Base-by-base conservation (phyloP, 2,329 filamentous ascomycete genomes). In the Leptodontidium sp. region DNA sequence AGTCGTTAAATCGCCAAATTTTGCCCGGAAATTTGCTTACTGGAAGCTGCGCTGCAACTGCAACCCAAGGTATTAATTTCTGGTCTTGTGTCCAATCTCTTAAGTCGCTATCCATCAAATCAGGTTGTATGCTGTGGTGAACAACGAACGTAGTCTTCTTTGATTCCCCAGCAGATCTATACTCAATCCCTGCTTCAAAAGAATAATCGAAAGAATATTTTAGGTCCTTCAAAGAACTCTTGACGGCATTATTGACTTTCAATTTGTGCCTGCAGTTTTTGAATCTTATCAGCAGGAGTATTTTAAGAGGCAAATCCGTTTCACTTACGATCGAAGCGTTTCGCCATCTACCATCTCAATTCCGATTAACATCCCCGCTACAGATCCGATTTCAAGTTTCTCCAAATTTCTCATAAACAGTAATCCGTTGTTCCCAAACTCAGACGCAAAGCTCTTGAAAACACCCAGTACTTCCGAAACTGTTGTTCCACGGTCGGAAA, bases 361-460 rank as follows among this genome's bases (percentile, higher is more conserved):
- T 29, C 57, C 50, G n/a, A 74, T 69, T 2, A 45, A 65, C 29
- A 62, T 64, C 8, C 52, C 65, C 21, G 61, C n/a, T n/a, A n/a
- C 14, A 2, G 70, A 72, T 49, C 17, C 24, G 11, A 78, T 67
- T 14, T 55, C 61, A 8, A 79, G 61, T 24, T 70, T 75, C 17
- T 72, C 66, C 24, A 78, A 64, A 58, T 78, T 76, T 58, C 75
- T 76, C 74, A 80, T 72, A 58, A 79, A 80, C 0, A 80, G 32
- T 3, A 80, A 58, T 9, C 76, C 77, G 26, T 72, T 74, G 32
- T 75, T 71, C 7, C 67, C 70, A 32, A 80, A 76, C 4, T 79
- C 78, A 6, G 65, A 26, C 0, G 70, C 68, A 57, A 78, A 80
- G 0, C 64, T 69, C 43, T 73, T 8, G 4, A 80, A 70, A 17